These are phyloP conservation scores for Geotrichum macrosporum DNA, from an alignment of 1,139 yeast genomes.

Conservation along the genomic window DNA sequence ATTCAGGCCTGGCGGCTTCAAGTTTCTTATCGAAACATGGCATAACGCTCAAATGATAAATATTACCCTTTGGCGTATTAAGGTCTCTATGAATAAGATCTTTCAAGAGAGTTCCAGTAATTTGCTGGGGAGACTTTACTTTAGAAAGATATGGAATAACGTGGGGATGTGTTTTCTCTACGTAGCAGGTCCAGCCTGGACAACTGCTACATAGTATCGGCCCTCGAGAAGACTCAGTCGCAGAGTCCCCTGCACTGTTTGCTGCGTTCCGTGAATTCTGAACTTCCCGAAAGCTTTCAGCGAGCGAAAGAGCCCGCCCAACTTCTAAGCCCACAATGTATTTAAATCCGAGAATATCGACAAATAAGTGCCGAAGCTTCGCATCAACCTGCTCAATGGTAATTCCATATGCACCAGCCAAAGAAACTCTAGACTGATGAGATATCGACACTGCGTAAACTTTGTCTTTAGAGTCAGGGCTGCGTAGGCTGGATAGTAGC, in stretches of 20 bases:
- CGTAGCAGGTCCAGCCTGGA: conserved; percentile 97
- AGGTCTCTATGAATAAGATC: conserved; percentile 44
- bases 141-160: conserved; percentile 53
- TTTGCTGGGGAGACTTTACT: conserved; percentile 88
- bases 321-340: conserved; percentile 81
- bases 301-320: conserved; percentile 68
- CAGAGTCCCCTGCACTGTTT: conserved; percentile 10
- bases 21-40: conserved; percentile 96
- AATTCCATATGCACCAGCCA: conserved; percentile 64
- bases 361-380: conserved; percentile 54
- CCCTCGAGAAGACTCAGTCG: conserved; percentile 1
- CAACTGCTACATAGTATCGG: conserved; percentile 67
- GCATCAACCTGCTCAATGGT: conserved; percentile 57
- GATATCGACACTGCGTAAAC: conserved; percentile 73
- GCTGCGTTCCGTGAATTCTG: conserved; percentile 32
- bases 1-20: conserved; percentile 86
- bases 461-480: conserved; percentile 33
- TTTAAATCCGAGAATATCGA: conserved; percentile 59
- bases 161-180: conserved; percentile 91
- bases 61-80: conserved; percentile 36
- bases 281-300: conserved; percentile 56
- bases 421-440: conserved; percentile 80
- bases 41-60: conserved; percentile 85
- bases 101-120: conserved; percentile 77
- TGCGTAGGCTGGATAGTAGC: conserved; percentile 55